phyloP scores from a whole-genome alignment of 2,329 filamentous ascomycete species.

The Alternaria alternata region DNA sequence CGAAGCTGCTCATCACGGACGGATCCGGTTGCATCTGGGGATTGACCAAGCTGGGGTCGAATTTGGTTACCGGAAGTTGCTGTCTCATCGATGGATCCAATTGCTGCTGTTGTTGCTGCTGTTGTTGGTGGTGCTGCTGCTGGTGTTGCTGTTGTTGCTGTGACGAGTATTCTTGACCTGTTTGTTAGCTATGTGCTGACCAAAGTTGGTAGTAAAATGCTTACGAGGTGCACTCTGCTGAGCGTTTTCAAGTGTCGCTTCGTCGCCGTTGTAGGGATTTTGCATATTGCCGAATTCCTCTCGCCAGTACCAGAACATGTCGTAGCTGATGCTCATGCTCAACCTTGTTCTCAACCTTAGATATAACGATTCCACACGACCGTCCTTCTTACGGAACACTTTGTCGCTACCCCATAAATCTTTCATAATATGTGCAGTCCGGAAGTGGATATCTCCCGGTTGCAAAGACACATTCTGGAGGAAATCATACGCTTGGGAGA shows the following conservation, averaged over 20 bases:
- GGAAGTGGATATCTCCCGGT: slow-evolving; percentile 40
- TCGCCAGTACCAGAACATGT: slow-evolving; percentile 53
- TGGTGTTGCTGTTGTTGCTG: slow-evolving; percentile 24
- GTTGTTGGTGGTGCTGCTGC: slow-evolving; percentile 7
- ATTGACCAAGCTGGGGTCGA: slow-evolving; percentile 36
- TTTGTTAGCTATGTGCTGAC: slow-evolving; percentile 15
- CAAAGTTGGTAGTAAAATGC: slow-evolving; percentile 9
- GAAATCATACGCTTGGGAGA: slow-evolving; percentile 42
- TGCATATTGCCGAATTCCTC: slow-evolving; percentile 49
- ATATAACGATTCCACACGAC: slow-evolving; percentile 42
- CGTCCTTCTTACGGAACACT: slow-evolving; percentile 45
- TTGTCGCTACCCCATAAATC: slow-evolving; percentile 47
- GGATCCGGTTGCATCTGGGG: slow-evolving; percentile 32
- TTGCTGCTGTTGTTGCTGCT: slow-evolving; percentile 23
- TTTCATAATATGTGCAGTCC: slow-evolving; percentile 43
- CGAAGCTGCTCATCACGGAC: slow-evolving; percentile 34
- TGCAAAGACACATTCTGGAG: slow-evolving; percentile 46
- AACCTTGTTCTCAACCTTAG: slow-evolving; percentile 44
- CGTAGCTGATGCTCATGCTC: slow-evolving; percentile 50
- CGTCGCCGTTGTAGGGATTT: slow-evolving; percentile 49
- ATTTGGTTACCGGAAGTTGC: slow-evolving; percentile 35
- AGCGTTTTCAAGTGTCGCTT: slow-evolving; percentile 26
- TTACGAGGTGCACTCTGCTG: slow-evolving; percentile 43
- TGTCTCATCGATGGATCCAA: slow-evolving; percentile 23
- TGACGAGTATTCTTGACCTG: slow-evolving; percentile 26